These are phyloP conservation scores for Coniochaeta sp. DNA, from an alignment of 2,329 filamentous ascomycete species.

Conservation along the genomic window DNA sequence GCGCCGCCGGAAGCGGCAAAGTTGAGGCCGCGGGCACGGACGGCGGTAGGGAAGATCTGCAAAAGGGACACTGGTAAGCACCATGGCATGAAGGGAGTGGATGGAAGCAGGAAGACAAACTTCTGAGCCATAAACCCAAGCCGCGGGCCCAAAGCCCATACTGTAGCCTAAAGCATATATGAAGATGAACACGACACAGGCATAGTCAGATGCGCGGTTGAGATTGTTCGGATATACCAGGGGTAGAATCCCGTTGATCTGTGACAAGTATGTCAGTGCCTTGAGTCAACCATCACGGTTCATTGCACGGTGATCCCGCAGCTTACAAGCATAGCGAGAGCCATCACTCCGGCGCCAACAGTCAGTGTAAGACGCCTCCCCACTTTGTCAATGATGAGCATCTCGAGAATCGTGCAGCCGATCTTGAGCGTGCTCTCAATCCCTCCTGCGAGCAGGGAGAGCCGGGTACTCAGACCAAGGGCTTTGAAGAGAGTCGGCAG, in stretches of 20 bases:
- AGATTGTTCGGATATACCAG: constrained; percentile 40
- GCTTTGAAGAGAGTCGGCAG: constrained; percentile 44
- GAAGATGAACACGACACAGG: constrained; percentile 48
- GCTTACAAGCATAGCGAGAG: constrained; percentile 41
- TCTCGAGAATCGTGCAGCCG: constrained; percentile 46
- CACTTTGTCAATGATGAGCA: constrained; percentile 46
- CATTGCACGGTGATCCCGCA: not conserved
- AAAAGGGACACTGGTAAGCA: not conserved
- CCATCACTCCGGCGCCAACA: constrained; percentile 43
- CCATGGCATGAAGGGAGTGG: not conserved
- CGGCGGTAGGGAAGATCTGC: constrained; percentile 48
- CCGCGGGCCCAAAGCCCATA: constrained; percentile 47
- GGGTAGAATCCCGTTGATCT: constrained; percentile 48
- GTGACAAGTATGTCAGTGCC: not conserved
- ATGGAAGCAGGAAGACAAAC: constrained; percentile 19
- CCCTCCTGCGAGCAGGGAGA: constrained; percentile 44
- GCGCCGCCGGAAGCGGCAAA: constrained; percentile 45
- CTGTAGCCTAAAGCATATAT: constrained; percentile 51
- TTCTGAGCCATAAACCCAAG: constrained; percentile 54
- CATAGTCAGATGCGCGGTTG: constrained; percentile 38
- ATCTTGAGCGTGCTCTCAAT: constrained; percentile 52
- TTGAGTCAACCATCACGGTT: not conserved
- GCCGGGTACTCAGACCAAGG: constrained; percentile 37
- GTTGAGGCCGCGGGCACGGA: constrained; percentile 49
- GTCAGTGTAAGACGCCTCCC: constrained; percentile 42